These are phyloP conservation scores for Pilatotrama ljubarskyi DNA, from an alignment of 768 basidiomycete species.

Conservation along the genomic window DNA sequence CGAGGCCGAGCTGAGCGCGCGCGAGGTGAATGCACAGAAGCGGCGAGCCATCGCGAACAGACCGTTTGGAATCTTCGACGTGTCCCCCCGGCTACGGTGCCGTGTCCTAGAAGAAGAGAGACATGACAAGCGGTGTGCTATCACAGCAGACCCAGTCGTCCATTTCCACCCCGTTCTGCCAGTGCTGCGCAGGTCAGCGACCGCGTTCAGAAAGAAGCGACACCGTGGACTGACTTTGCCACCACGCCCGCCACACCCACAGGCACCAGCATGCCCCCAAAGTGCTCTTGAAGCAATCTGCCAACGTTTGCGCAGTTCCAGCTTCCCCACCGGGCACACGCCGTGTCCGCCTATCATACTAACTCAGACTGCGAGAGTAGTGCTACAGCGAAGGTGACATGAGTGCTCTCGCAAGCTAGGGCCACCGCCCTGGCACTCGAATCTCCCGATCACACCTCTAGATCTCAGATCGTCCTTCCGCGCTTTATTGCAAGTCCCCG, in stretches of 20 bases:
- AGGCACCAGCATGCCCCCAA: not conserved
- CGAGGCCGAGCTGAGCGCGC: not conserved
- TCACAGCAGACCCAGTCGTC: not conserved
- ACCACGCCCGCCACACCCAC: not conserved
- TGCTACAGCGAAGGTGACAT: too few species aligned
- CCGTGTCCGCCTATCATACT: not conserved
- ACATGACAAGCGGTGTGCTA: slow-evolving; percentile 10
- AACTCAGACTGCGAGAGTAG: too few species aligned
- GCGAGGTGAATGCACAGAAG: not conserved
- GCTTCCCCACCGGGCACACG: too few species aligned
- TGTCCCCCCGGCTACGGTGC: not conserved
- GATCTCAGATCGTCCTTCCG: too few species aligned
- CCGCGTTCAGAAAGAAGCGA: not conserved
- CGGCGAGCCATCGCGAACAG: not conserved
- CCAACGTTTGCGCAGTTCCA: not conserved
- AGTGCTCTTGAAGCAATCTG: not conserved
- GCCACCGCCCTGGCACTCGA: too few species aligned
- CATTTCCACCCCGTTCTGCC: not conserved
- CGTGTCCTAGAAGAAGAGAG: not conserved
- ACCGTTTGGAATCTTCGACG: not conserved
- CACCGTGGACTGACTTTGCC: too few species aligned
- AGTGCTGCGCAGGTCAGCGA: not conserved
- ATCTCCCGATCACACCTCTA: too few species aligned
- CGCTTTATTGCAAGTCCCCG: too few species aligned
- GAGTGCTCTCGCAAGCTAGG: too few species aligned